Conservation (phyloP, 176 grass and related monocot species). For the Eremochloa ophiuroides region DNA sequence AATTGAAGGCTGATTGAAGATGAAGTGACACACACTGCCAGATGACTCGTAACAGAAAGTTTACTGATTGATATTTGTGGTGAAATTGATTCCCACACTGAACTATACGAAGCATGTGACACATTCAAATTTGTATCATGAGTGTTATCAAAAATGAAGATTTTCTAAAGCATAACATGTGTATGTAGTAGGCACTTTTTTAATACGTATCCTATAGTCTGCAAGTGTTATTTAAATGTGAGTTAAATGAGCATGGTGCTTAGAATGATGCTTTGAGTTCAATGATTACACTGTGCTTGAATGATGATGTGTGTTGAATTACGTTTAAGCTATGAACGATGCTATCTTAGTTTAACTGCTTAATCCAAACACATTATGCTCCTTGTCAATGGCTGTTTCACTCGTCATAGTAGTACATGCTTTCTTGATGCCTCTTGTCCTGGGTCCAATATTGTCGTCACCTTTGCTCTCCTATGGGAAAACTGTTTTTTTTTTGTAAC, state of each 20-base stretch:
- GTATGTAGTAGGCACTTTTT: not conserved
- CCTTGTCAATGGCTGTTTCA: not conserved
- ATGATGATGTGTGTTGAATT: not conserved
- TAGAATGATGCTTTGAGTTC: not conserved
- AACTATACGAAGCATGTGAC: not conserved
- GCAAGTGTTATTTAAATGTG: not conserved
- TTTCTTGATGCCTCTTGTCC: not conserved
- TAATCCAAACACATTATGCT: not conserved
- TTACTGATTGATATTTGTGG: not conserved
- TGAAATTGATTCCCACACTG: not conserved
- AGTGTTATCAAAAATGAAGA: not conserved
- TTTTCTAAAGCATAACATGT: not conserved
- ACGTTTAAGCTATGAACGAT: not conserved
- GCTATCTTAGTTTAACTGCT: not conserved
- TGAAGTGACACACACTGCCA: not conserved
- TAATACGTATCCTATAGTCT: not conserved
- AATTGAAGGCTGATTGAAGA: conserved; percentile 48
- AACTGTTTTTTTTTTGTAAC: not conserved
- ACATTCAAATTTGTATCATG: not conserved
- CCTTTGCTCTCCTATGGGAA: not conserved
- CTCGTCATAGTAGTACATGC: not conserved
- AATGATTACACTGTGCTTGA: not conserved
- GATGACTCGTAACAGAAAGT: not conserved
- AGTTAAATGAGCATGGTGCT: not conserved
- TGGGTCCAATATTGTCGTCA: not conserved